These are phyloP conservation scores for Magnaporthiopsis rhizophila DNA, from an alignment of 2,329 filamentous ascomycete species.

Conservation along the genomic window DNA sequence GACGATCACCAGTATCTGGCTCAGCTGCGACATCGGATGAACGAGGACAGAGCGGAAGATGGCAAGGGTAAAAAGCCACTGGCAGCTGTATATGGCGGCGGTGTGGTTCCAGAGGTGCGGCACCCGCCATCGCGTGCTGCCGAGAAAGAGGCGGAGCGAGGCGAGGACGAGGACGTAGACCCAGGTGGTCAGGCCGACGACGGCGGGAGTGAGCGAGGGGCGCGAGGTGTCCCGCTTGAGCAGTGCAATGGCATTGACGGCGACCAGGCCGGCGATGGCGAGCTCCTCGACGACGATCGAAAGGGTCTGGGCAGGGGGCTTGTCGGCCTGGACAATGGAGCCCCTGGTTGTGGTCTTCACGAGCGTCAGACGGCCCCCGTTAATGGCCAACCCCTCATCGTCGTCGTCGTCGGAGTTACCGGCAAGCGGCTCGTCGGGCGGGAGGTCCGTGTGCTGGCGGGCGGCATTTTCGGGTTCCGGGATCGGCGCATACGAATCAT, in stretches of 20 bases:
- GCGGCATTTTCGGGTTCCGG: conserved; percentile 28
- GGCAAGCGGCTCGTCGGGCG: conserved; percentile 32
- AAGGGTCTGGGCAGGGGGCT: conserved; percentile 63
- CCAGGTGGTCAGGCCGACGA: conserved; percentile 68
- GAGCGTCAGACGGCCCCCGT: conserved; percentile 48
- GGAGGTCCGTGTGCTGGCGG: conserved; percentile 43
- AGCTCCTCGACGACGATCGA: conserved; percentile 68
- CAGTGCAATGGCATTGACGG: conserved; percentile 58
- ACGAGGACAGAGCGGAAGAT: conserved; percentile 82
- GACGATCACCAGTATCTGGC: conserved; percentile 57
- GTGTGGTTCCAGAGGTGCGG: conserved; percentile 90
- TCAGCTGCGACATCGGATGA: conserved; percentile 57
- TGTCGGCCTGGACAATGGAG: conserved; percentile 64
- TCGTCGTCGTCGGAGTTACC: conserved; percentile 39
- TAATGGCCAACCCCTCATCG: conserved; percentile 51
- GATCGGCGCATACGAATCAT: conserved; percentile 50
- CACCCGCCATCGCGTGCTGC: conserved; percentile 55
- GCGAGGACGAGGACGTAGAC: conserved; percentile 70
- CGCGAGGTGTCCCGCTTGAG: conserved; percentile 47
- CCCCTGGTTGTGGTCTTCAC: conserved; percentile 54
- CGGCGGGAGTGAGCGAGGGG: conserved; percentile 46
- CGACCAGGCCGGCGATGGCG: conserved; percentile 64
- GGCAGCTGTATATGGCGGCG: conserved; percentile 68
- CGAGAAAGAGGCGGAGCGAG: conserved; percentile 61
- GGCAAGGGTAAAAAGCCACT: conserved; percentile 71